Base-by-base conservation (phyloP, 2,329 filamentous ascomycete species). In the Colletotrichum coccodes region DNA sequence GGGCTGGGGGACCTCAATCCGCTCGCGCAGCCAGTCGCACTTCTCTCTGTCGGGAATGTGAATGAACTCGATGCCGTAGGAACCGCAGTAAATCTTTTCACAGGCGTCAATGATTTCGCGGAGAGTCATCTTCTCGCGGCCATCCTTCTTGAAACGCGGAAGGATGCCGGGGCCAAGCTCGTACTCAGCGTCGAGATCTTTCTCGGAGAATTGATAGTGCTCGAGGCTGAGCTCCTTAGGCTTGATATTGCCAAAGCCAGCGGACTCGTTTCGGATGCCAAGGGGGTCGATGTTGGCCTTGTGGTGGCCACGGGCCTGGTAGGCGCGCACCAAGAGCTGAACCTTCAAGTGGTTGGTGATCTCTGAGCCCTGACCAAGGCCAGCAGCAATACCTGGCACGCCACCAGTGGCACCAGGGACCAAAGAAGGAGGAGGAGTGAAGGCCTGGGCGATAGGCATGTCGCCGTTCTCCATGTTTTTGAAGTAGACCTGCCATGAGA, bases 401-500 rank as follows among this genome's bases (percentile, higher is more conserved):
- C 92, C 93, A 71, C 93, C 94, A 50, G 91, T 90, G 60, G 94
- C 92, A 73, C 90, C 89, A 64, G 95, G 94, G 59, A 98, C 91
- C 74, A 99, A 90, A 74, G 93, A 97, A 18, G 96, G 96, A 53
- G 96, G 96, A 73, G 96, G 95, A 73, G 94, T 94, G 86, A 99
- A 99, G 75, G 96, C 96, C 83, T 97, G 93, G 72, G 95, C 96
- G 79, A 97, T 94, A 79, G 95, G 95, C 94, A 99, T 98, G 78
- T 96, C 93, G 80, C 96, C 96, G 73, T 90, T 93, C 86, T 99
- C 96, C 93, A 99, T 98, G 85, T 99, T 99, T 85, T 91, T 94
- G 89, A 99, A 99, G 89, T 99, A 99, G 79, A 97, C 91, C 85
- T 97, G 95, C 96, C 96, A 99, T 80, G 96, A 99, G 76, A 97